Evolutionary conservation across 257 asterid genomes (phyloP).

Genomic region (Echium plantagineum): DNA sequence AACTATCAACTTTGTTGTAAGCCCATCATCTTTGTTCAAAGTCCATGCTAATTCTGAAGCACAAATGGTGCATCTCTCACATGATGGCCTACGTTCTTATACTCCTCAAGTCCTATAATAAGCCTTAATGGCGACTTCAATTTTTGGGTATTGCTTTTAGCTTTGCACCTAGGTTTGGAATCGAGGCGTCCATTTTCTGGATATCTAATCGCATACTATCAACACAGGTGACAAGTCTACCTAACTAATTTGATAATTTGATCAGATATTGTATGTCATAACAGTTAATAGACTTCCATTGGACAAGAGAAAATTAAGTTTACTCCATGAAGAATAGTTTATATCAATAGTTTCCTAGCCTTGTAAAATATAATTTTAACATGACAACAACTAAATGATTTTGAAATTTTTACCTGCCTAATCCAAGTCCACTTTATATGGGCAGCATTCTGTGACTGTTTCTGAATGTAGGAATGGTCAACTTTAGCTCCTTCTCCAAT

Average conservation of each 20-base stretch:
- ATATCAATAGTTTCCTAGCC: too few relatives aligned
- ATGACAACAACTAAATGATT: too few relatives aligned
- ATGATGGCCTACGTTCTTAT: not conserved
- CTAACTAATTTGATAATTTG: too few relatives aligned
- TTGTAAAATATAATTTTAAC: too few relatives aligned
- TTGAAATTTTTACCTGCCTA: constrained; percentile 66
- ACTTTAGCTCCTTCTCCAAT: constrained; percentile 69
- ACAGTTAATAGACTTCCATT: not conserved
- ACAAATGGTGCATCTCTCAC: not conserved
- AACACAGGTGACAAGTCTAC: too few relatives aligned
- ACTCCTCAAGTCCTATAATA: not conserved
- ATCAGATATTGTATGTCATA: not conserved
- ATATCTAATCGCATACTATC: not conserved
- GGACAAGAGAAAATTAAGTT: too few relatives aligned
- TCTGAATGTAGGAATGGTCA: constrained; percentile 69
- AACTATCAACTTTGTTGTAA: too few relatives aligned
- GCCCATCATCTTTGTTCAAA: too few relatives aligned
- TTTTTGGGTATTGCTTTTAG: not conserved
- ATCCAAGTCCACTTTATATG: constrained; percentile 92
- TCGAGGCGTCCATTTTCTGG: not conserved
- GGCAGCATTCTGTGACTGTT: constrained; percentile 64
- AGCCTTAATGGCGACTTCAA: too few relatives aligned
- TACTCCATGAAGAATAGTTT: not conserved
- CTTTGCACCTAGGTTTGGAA: not conserved
- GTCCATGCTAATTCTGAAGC: not conserved